Evolutionary conservation across 768 basidiomycete species (phyloP).

Genomic region (Dentipellis sp.): DNA sequence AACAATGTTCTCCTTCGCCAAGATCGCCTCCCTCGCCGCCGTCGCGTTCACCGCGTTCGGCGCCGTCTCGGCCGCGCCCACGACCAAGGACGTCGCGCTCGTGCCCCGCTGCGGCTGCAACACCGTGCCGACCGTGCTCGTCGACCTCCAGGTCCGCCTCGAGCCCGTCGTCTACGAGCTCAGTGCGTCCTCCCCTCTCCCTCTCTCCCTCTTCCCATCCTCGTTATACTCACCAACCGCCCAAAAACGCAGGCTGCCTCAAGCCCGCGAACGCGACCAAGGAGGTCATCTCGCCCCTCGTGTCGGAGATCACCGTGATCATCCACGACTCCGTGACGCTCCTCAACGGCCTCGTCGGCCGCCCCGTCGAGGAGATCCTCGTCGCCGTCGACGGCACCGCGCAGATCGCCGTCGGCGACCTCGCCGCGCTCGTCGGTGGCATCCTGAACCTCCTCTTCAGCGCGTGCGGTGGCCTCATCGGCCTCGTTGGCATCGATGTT

Average conservation of each 20-base stretch:
- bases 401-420: neutral
- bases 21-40: slow-evolving; percentile 17
- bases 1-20: neutral
- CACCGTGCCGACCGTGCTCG: slow-evolving; percentile 16
- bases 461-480: neutral
- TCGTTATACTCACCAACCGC: neutral
- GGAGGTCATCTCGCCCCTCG: neutral
- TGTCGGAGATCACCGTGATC: neutral
- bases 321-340: neutral
- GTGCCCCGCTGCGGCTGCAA: neutral
- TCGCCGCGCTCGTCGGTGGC: neutral
- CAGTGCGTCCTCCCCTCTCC: slow-evolving; percentile 17
- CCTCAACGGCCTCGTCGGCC: neutral
- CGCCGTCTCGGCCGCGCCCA: slow-evolving; percentile 17
- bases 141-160: slow-evolving; percentile 10
- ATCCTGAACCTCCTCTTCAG: neutral
- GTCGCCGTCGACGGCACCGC: neutral
- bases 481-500: neutral
- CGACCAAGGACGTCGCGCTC: slow-evolving; percentile 10
- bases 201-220: too few relatives aligned
- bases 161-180: slow-evolving; percentile 14
- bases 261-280: neutral
- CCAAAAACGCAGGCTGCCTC: slow-evolving; percentile 1
- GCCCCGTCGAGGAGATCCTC: neutral
- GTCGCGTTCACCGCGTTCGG: slow-evolving; percentile 21